Conservation (phyloP, 2,329 filamentous ascomycete genomes). For the Pseudopithomyces maydicus region DNA sequence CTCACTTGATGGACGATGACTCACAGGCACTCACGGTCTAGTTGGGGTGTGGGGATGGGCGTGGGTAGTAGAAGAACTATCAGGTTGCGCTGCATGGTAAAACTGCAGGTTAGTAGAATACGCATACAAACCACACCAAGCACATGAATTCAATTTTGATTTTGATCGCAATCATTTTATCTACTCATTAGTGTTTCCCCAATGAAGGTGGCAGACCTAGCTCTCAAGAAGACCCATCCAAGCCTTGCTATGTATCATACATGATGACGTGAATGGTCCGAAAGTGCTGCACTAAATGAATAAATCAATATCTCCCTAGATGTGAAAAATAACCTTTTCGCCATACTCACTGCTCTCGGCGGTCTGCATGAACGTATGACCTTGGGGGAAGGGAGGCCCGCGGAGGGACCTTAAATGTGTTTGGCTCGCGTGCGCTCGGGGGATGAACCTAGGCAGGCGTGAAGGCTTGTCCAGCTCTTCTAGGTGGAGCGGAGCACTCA, state of each 20-base stretch:
- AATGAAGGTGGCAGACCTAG: slow-evolving; percentile 3
- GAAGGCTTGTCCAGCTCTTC: slow-evolving; percentile 1
- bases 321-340: neutral
- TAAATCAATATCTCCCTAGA: slow-evolving; percentile 4
- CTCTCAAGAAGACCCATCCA: neutral
- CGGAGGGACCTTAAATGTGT: neutral
- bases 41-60: neutral
- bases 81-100: neutral
- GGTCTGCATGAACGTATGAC: neutral
- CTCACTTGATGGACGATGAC: neutral
- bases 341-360: slow-evolving; percentile 8
- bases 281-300: slow-evolving; percentile 4
- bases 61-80: neutral
- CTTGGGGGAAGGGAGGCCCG: neutral
- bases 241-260: neutral
- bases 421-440: neutral
- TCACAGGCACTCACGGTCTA: neutral
- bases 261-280: neutral
- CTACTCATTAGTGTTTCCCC: neutral
- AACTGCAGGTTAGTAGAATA: neutral
- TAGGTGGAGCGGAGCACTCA: slow-evolving; percentile 3
- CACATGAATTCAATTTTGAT: neutral
- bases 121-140: slow-evolving; percentile 3
- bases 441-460: slow-evolving; percentile 1
- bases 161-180: neutral